Evolutionary conservation across 2,329 filamentous ascomycete genomes (phyloP), one percentile per base, ranked within the genome.

Genomic region (Penicillium sp.): DNA sequence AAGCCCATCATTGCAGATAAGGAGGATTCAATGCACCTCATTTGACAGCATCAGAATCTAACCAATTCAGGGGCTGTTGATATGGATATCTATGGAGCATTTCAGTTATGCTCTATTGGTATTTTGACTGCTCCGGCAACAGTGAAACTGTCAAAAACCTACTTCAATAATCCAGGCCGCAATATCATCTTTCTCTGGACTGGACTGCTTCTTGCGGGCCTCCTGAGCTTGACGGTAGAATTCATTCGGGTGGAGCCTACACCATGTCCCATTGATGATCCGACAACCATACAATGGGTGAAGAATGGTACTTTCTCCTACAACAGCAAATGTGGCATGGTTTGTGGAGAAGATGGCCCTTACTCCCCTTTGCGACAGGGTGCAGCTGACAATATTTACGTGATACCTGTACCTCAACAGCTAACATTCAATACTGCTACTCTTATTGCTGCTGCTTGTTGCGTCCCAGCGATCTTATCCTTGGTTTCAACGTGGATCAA

Each of bases 141-240:
- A 0, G 84, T 85, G 18, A 77, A 79, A 54, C 67, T 85, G 36
- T 88, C 85, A 1, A 70, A 70, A 13, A 88, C 85, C 0, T 88
- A 88, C 62, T 88, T 87, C 63, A 76, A 83, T 46, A 79, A 82
- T 18, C 82, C 82, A 0, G 85, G 84, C 2, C 76, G 85, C 29
- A 87, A 87, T 55, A 80, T 82, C 37, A 87, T 89, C 47, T 88
- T 88, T 58, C 27, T 86, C 0, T 89, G 86, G 85, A 84, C 84
- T 0, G 75, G 77, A 3, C 70, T 88, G 2, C 69, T 88, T 23
- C 74, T 88, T 10, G 78, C 81, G 20, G 85, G 84, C 8, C 58
- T 59, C 29, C 48, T 61, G 81, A 84, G 83, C 52, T 72, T 88
- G 52, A 81, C 82, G 0, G 77, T 88, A 23, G 85, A 88, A 55